Percentiles rank a stretch among this genome's conserved stretches.
These are phyloP conservation scores for Phytopythium cucurbitacearum DNA, from an alignment of 352 stramenopile genomes.

Conservation along the genomic window DNA sequence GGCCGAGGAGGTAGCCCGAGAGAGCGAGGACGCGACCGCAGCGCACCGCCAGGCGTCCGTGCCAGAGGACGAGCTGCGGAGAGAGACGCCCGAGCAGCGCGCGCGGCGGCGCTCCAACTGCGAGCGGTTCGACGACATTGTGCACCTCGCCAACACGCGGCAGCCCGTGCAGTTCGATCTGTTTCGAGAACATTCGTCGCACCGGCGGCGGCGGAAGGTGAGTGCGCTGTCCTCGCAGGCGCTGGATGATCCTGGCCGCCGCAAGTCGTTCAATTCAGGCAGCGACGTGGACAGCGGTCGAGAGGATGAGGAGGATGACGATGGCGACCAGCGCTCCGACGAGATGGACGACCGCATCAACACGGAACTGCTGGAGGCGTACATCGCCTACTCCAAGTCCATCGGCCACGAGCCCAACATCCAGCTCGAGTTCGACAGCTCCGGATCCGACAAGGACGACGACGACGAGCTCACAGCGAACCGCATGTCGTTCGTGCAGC, in stretches of 20 bases:
- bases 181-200: conserved; percentile 32
- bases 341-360: conserved; percentile 88
- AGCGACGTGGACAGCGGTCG: conserved; percentile 85
- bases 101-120: conserved; percentile 39
- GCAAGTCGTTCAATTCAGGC: conserved; percentile 9
- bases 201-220: conserved; percentile 10
- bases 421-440: conserved; percentile 71
- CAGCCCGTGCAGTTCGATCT: conserved; percentile 43
- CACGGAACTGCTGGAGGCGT: conserved; percentile 92
- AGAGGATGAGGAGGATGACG: conserved; percentile 22
- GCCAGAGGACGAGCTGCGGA: conserved; percentile 10
- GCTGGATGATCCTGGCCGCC: conserved; percentile 16
- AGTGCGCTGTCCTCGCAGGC: conserved; percentile 18
- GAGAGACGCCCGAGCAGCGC: conserved; percentile 21
- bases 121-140: conserved; percentile 43
- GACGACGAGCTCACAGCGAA: conserved; percentile 14
- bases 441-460: conserved; percentile 42
- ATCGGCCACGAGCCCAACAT: conserved; percentile 83
- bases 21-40: conserved; percentile 1
- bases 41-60: conserved; percentile 15
- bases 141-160: conserved; percentile 50
- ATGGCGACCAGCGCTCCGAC: conserved; percentile 34
- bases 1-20: conserved; percentile 1
- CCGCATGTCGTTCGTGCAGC: conserved; percentile 30
- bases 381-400: conserved; percentile 91